Percentiles rank a stretch among this genome's conserved stretches.
Conservation (phyloP, 2,329 filamentous ascomycete genomes). For the Botrytis squamosa region DNA sequence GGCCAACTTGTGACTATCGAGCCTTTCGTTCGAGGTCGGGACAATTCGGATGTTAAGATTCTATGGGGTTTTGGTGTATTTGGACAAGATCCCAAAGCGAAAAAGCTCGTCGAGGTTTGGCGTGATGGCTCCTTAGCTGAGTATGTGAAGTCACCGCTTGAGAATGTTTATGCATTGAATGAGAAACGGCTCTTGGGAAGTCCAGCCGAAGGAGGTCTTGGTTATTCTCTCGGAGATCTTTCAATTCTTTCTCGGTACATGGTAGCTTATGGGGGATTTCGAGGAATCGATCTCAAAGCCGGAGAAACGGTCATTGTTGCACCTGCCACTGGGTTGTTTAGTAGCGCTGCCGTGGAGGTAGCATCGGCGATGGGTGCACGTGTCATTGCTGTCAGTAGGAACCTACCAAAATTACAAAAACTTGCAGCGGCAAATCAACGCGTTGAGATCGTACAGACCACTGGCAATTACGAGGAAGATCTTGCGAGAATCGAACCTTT, state of each 20-base stretch:
- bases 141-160: conserved; percentile 41
- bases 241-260: conserved; percentile 36
- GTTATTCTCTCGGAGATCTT: conserved; percentile 25
- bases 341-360: conserved; percentile 45
- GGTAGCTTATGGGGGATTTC: conserved; percentile 48
- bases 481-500: conserved; percentile 29
- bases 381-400: conserved; percentile 51
- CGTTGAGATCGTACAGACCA: conserved; percentile 45
- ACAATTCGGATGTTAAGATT: conserved; percentile 37
- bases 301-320: conserved; percentile 48
- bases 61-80: conserved; percentile 37
- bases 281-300: conserved; percentile 44
- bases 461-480: conserved; percentile 41
- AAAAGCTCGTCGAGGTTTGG: conserved; percentile 40
- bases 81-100: conserved; percentile 32
- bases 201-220: conserved; percentile 22
- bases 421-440: conserved; percentile 38
- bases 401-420: conserved; percentile 40
- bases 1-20: conserved; percentile 43
- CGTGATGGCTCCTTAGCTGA: conserved; percentile 40
- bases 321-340: conserved; percentile 49
- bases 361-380: conserved; percentile 50
- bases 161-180: conserved; percentile 41
- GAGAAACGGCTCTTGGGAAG: conserved; percentile 34
- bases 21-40: conserved; percentile 39